phyloP scores from a whole-genome alignment of 2,329 filamentous ascomycete species.

The Penicillium sp. region DNA sequence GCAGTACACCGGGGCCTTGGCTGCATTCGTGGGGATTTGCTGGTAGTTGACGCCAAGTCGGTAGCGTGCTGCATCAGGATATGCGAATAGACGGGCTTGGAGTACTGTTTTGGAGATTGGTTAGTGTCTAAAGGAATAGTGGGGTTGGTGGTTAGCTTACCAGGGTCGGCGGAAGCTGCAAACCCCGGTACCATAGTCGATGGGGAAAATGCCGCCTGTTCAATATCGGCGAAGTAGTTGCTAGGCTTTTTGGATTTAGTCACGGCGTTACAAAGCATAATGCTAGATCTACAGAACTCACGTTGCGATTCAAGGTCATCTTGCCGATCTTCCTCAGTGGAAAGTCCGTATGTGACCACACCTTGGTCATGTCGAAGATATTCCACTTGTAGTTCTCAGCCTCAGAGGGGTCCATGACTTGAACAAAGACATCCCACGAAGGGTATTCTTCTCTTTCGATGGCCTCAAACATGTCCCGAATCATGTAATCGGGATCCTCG shows the following conservation, averaged over 20 bases:
- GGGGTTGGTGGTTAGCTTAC: constrained; percentile 12
- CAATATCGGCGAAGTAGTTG: constrained; percentile 67
- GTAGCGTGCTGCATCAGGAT: constrained; percentile 55
- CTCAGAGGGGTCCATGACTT: constrained; percentile 67
- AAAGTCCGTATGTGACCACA: constrained; percentile 75
- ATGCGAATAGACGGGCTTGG: constrained; percentile 61
- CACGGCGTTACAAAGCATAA: too few relatives aligned
- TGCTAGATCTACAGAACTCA: not conserved
- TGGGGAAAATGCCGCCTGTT: constrained; percentile 67
- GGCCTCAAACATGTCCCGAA: constrained; percentile 70
- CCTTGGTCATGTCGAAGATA: constrained; percentile 78
- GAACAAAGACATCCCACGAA: constrained; percentile 76
- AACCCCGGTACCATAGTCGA: constrained; percentile 65
- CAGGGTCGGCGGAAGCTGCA: constrained; percentile 62
- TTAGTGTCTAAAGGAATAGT: not conserved
- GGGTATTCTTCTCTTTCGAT: constrained; percentile 69
- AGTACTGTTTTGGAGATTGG: constrained; percentile 45
- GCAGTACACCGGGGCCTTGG: constrained; percentile 40
- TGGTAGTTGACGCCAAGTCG: constrained; percentile 45
- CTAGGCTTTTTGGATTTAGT: constrained; percentile 28
- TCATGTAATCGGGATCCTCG: constrained; percentile 75
- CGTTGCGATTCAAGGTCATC: constrained; percentile 64
- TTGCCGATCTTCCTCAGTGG: constrained; percentile 75
- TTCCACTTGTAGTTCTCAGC: constrained; percentile 80
- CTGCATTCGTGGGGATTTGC: constrained; percentile 42